Conservation (phyloP, 495 filamentous ascomycete species). For the Tuber indicum region DNA sequence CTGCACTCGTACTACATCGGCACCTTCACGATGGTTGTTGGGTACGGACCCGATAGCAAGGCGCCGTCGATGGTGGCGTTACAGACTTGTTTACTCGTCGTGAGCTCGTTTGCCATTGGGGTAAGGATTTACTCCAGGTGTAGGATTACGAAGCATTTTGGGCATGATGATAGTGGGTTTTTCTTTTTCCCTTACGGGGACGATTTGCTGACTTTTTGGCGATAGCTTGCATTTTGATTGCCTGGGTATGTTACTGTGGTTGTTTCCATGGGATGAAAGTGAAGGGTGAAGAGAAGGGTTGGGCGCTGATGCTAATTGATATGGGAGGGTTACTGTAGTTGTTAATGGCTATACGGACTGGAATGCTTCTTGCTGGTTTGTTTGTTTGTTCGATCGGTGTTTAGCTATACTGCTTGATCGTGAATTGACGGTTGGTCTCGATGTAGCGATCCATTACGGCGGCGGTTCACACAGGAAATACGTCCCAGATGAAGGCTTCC, state of each 20-base stretch:
- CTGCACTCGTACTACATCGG: not conserved
- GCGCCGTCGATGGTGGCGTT: not conserved
- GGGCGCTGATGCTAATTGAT: not conserved
- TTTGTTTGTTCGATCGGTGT: not conserved
- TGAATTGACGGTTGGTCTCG: not conserved
- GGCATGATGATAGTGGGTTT: slow-evolving; percentile 1
- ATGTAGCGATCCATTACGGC: not conserved
- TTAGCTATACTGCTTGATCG: not conserved
- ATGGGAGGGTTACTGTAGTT: not conserved
- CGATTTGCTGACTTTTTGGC: not conserved
- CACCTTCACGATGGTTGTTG: slow-evolving; percentile 1
- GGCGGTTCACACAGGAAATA: not conserved
- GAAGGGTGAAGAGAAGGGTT: not conserved
- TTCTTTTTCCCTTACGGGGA: not conserved
- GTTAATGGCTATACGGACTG: not conserved
- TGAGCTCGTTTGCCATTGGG: not conserved
- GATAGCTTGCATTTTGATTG: not conserved
- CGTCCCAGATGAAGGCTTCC: not conserved
- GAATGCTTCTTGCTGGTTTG: not conserved
- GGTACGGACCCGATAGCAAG: not conserved
- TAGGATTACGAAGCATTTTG: not conserved
- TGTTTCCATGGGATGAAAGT: not conserved
- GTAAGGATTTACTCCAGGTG: not conserved
- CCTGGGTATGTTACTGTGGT: not conserved
- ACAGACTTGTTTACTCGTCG: not conserved